A percentile compares a stretch with the other conserved stretches of the same genome.
These are phyloP conservation scores for Leccinum variabile DNA, from an alignment of 1,284 basidiomycete species.

Conservation along the genomic window DNA sequence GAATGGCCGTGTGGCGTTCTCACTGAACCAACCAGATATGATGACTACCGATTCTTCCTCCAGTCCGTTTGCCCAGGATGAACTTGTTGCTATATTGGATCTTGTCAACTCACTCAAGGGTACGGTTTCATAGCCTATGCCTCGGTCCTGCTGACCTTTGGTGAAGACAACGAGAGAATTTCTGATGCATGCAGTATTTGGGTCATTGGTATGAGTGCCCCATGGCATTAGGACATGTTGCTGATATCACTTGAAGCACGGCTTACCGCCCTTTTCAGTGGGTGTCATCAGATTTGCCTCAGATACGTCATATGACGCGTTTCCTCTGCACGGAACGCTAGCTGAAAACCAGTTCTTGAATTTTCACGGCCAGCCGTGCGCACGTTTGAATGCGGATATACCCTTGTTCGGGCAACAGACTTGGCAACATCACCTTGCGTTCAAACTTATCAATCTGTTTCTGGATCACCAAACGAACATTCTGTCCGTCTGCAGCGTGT, in stretches of 20 bases:
- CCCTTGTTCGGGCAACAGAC: constrained; percentile 10
- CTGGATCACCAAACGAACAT: constrained; percentile 17
- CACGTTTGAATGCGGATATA: constrained; percentile 19
- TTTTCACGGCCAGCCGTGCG: constrained; percentile 17
- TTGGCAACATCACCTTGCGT: constrained; percentile 13
- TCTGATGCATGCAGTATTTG: constrained; percentile 17
- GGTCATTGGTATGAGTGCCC: constrained; percentile 14
- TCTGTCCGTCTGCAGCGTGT: constrained; percentile 19
- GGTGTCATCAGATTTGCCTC: background rate
- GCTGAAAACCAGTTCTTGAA: constrained; percentile 23
- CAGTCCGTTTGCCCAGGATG: constrained; percentile 20
- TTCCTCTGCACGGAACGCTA: constrained; percentile 4
- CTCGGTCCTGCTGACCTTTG: constrained; percentile 5
- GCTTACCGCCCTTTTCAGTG: constrained; percentile 20
- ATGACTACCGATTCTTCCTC: constrained; percentile 24
- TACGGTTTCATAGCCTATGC: background rate
- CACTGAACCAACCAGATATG: constrained; percentile 12
- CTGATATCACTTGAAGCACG: constrained; percentile 15
- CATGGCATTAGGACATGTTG: background rate
- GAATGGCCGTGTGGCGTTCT: background rate
- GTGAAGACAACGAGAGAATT: constrained; percentile 7
- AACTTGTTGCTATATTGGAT: constrained; percentile 13
- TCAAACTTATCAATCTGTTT: constrained; percentile 9
- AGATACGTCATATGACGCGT: background rate
- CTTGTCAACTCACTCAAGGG: constrained; percentile 23